Conservation (phyloP, 192 early-diverging fungal genomes). For the Globomyces pollinis-pini region DNA sequence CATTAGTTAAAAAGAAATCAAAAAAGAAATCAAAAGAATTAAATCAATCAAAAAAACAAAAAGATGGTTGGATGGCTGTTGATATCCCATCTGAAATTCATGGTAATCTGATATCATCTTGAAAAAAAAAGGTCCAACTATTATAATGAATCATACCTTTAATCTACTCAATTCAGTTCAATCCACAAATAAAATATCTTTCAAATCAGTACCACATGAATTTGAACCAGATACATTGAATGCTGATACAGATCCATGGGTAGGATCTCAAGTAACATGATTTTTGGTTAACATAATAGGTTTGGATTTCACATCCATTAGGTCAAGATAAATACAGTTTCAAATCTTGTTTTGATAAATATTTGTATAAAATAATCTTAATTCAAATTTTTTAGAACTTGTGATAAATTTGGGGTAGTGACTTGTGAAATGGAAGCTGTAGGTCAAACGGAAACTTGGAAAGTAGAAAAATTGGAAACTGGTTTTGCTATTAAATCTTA, state of each 20-base stretch:
- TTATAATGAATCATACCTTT: neutral
- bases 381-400: no score
- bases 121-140: neutral
- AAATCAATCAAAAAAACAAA: neutral
- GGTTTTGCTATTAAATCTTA: neutral
- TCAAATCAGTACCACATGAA: slow-evolving; percentile 6
- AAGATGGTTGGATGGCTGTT: neutral
- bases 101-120: no score
- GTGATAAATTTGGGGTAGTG: slow-evolving; percentile 1
- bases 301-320: neutral
- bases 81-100: neutral
- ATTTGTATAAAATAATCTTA: no score
- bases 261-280: slow-evolving; percentile 5
- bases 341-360: slow-evolving; percentile 2
- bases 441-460: neutral
- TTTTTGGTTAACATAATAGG: no score
- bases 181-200: neutral
- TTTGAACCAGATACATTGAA: neutral
- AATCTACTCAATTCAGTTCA: neutral
- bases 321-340: slow-evolving; percentile 1
- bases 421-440: slow-evolving; percentile 7
- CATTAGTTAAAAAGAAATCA: neutral
- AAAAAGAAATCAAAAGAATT: neutral
- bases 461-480: neutral
- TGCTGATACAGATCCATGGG: neutral